phyloP scores from a whole-genome alignment of 2,329 filamentous ascomycete genomes.

The Fusarium sp. region DNA sequence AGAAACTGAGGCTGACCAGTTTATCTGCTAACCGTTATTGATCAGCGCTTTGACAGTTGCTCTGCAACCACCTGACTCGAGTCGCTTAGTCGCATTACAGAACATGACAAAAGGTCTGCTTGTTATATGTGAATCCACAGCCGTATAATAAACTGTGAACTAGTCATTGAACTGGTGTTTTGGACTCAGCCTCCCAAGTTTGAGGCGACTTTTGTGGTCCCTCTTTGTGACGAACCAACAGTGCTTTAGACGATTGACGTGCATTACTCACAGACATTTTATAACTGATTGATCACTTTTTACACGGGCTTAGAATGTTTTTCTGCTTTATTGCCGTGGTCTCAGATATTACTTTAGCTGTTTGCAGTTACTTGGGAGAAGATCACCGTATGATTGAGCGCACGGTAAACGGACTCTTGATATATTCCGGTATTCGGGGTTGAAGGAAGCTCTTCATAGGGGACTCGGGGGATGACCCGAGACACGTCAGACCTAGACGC shows the following conservation, averaged over 20 bases:
- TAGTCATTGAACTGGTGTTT: background rate
- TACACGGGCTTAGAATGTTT: background rate
- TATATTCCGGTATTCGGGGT: background rate
- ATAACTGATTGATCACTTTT: background rate
- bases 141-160: background rate
- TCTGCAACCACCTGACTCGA: constrained; percentile 10
- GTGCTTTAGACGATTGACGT: background rate
- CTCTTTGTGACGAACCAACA: background rate
- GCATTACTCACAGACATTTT: background rate
- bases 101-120: too few relatives aligned
- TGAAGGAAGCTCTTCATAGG: background rate
- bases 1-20: constrained; percentile 2
- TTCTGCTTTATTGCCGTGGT: background rate
- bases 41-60: background rate
- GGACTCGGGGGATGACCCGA: background rate
- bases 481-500: background rate
- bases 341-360: background rate
- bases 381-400: background rate
- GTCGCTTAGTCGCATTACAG: too few relatives aligned
- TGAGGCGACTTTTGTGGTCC: background rate
- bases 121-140: constrained; percentile 1
- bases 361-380: background rate
- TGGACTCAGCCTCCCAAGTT: background rate
- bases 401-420: background rate
- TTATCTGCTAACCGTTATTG: background rate